Evolutionary conservation across 768 basidiomycete species (phyloP), one percentile per base, ranked within the genome.

Genomic region (Leccinum incarnatum): DNA sequence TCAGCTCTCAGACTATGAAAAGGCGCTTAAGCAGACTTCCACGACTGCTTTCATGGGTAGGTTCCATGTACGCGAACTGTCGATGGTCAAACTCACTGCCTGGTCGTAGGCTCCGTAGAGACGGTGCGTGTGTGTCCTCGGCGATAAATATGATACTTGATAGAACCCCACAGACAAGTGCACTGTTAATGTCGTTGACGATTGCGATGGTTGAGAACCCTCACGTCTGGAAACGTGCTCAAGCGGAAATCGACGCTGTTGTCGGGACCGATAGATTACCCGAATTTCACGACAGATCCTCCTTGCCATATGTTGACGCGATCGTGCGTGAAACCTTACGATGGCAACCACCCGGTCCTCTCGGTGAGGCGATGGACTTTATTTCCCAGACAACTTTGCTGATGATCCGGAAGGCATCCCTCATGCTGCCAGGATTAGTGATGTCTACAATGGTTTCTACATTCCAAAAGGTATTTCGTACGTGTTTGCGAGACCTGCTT

Each of bases 381-480:
- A n/a, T 3, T 4, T 54, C 12, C 10, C 4, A 21, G 14, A 23
- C 1, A 15, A 3, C 3, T n/a, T 50, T 14, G n/a, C 30, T 63
- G n/a, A 63, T 27, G n/a, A 2, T 19, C 34, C 12, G 32, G 7
- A 52, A 61, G 58, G 37, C 1, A 9, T 65, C 45, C 58, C 60
- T 36, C 75, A 73, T 54, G 49, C 60, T 11, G 21, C 66, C 6
- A 76, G 74, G 0, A 60, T 67, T 34, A 76, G 77, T 56, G 79
- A 80, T 50, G 58, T 72, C 12, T 80, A 79, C 62, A 66, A 72
- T 21, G 75, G 77, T 19, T 80, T 81, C 58, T 68, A 80, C 11
- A 85, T 86, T 47, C 83, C 84, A 1, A 75, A 76, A 60, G 84
- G 83, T 59, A 53, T 53, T 15, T 45, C 3, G 3, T 1, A 29